phyloP scores from a whole-genome alignment of 352 stramenopile species.

The Phytophthora quininea region DNA sequence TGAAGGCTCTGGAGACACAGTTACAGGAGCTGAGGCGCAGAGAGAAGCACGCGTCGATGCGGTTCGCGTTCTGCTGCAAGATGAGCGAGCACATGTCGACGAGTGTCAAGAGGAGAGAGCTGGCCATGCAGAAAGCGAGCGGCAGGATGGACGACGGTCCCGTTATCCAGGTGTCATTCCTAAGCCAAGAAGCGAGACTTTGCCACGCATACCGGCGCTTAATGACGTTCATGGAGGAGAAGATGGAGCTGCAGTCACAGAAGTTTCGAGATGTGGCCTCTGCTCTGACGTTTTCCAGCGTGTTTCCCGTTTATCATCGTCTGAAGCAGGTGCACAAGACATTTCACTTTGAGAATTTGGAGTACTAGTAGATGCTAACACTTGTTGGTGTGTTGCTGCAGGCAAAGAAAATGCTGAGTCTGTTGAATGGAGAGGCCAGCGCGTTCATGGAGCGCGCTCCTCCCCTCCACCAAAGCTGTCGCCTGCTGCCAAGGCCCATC shows the following conservation, averaged over 20 bases:
- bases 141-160: slow-evolving; percentile 11
- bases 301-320: slow-evolving; percentile 54
- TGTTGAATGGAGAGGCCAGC: slow-evolving; percentile 45
- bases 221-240: slow-evolving; percentile 38
- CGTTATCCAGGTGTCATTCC: slow-evolving; percentile 42
- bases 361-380: no score
- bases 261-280: slow-evolving; percentile 36
- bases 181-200: slow-evolving; percentile 42
- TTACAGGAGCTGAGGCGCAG: slow-evolving; percentile 36
- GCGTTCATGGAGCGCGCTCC: slow-evolving; percentile 37
- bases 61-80: slow-evolving; percentile 53
- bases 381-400: slow-evolving; percentile 12
- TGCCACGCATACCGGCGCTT: slow-evolving; percentile 39
- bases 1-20: slow-evolving; percentile 52
- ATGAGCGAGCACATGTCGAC: slow-evolving; percentile 58
- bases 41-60: slow-evolving; percentile 44
- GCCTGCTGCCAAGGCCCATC: slow-evolving; percentile 37
- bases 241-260: slow-evolving; percentile 30
- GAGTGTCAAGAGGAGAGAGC: slow-evolving; percentile 18
- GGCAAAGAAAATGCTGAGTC: slow-evolving; percentile 46
- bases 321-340: slow-evolving; percentile 45
- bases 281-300: slow-evolving; percentile 38
- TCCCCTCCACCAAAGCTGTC: slow-evolving; percentile 16
- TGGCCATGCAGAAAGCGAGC: slow-evolving; percentile 11
- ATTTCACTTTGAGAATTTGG: no score